Evolutionary conservation across 805 yeast genomes (phyloP), one percentile per base, ranked within the genome.

Genomic region (Ogataea ramenticola): DNA sequence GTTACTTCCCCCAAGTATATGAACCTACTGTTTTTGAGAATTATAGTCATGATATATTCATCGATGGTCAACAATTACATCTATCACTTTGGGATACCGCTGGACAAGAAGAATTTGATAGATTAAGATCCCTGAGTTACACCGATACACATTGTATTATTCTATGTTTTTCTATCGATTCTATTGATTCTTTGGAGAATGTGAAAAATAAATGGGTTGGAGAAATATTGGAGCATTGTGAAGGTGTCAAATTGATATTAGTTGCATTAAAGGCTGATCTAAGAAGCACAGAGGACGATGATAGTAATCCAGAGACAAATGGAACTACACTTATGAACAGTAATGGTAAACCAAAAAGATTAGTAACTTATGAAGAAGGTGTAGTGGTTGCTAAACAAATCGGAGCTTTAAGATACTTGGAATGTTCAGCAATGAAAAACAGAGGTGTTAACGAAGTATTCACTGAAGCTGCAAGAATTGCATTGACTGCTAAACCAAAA

Each of bases 361-460:
- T 87, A 49, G 88, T 93, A 46, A 70, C 86, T 22, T 93, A 91
- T 61, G 96, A 93, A 48, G 96, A 93, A 64, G 99, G 99, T 27
- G 74, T 93, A 46, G 81, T 82, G 0, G 88, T 91, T 56, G 99
- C 99, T 33, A 89, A 89, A 59, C 79, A 79, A 60, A 86, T 93
- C 37, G 97, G 97, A 21, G 98, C 99, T 0, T 71, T 90, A 55
- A 78, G 98, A 57, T 93, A 93, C 63, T 73, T 93, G 58, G 99
- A 93, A 65, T 93, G 99, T 67, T 86, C 96, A 24, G 98, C 99
- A 7, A 93, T 90, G 71, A 82, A 84, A 62, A 91, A 90, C 65
- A 79, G 95, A 58, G 99, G 99, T 52, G 99, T 93, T n/a, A 93
- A 95, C 59, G 99, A 93, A 68, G 98, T 97, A 10, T 93, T 93